Evolutionary conservation across 2,329 filamentous ascomycete genomes (phyloP).

Genomic region (Neocatenulostroma microsporum): DNA sequence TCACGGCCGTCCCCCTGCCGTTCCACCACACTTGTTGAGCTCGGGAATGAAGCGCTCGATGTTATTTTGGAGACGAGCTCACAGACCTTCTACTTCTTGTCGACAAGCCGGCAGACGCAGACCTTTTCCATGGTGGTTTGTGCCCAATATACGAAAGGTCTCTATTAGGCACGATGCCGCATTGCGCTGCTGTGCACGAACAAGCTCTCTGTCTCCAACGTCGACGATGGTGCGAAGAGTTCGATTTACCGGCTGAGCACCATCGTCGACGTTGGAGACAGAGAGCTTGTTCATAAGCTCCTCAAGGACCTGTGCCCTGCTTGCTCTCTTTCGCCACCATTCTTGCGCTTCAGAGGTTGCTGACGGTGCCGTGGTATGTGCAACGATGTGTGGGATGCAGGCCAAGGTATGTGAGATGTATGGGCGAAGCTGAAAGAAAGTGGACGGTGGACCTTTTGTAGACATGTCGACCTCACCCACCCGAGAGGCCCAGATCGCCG

Average conservation of each 20-base stretch:
- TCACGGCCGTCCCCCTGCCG: too few species aligned
- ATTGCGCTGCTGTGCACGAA: too few species aligned
- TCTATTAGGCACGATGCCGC: too few species aligned
- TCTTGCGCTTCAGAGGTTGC: slow-evolving; percentile 68
- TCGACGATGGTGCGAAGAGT: too few species aligned
- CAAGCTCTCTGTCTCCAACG: too few species aligned
- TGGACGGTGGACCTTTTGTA: too few species aligned
- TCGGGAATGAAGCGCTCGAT: slow-evolving; percentile 99
- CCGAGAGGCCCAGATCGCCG: too few species aligned
- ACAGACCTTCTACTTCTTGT: too few species aligned
- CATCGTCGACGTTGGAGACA: slow-evolving; percentile 72
- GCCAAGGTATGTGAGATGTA: slow-evolving; percentile 70
- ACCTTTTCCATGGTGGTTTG: slow-evolving; percentile 98
- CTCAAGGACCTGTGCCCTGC: slow-evolving; percentile 69
- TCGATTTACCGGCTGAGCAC: too few species aligned
- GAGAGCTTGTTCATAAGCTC: slow-evolving; percentile 90
- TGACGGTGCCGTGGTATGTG: slow-evolving; percentile 62
- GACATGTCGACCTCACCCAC: too few species aligned
- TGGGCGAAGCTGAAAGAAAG: slow-evolving; percentile 64
- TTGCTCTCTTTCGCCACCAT: slow-evolving; percentile 55
- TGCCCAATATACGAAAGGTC: slow-evolving; percentile 96
- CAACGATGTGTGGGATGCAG: slow-evolving; percentile 60
- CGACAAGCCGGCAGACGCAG: too few species aligned
- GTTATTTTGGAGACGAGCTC: slow-evolving; percentile 97
- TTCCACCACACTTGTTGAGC: too few species aligned